Evolutionary conservation across 768 basidiomycete genomes (phyloP).

Genomic region (Tulasnella sp.): DNA sequence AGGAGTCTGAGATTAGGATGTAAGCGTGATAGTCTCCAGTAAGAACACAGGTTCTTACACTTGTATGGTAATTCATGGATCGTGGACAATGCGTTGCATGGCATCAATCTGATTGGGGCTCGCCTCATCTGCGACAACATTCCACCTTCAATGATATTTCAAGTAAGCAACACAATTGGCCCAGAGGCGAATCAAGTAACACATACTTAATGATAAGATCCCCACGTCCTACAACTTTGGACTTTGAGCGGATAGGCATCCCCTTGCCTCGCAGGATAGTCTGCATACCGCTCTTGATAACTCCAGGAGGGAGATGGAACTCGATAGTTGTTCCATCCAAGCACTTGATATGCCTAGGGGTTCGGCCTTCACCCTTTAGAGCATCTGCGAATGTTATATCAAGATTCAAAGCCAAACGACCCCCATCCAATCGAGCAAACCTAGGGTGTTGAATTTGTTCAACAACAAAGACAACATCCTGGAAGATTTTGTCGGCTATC

Average conservation of each 20-base stretch:
- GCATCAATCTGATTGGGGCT: too few relatives aligned
- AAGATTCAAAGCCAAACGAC: constrained; percentile 44
- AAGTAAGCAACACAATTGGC: too few relatives aligned
- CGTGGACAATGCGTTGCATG: too few relatives aligned
- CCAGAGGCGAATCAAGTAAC: too few relatives aligned
- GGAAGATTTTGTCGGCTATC: constrained; percentile 39
- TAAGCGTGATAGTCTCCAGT: too few relatives aligned
- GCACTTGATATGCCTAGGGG: constrained; percentile 32
- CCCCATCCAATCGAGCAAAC: constrained; percentile 39
- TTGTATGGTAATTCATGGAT: too few relatives aligned
- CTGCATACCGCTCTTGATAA: constrained; percentile 34
- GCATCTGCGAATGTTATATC: constrained; percentile 44
- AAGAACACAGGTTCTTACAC: too few relatives aligned
- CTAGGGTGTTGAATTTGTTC: constrained; percentile 45
- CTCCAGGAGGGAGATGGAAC: constrained; percentile 32
- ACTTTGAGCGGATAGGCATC: constrained; percentile 49
- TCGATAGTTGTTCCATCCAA: constrained; percentile 44
- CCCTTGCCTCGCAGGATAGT: constrained; percentile 46
- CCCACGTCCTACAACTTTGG: constrained; percentile 42
- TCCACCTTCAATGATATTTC: too few relatives aligned
- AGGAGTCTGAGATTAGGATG: too few relatives aligned
- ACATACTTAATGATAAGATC: constrained; percentile 52
- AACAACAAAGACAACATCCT: constrained; percentile 55
- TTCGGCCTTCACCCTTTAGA: constrained; percentile 29
- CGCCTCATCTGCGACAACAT: too few relatives aligned